Evolutionary conservation across 768 basidiomycete species (phyloP), one percentile per base, ranked within the genome.

Genomic region (Tricholoma flavovirens): DNA sequence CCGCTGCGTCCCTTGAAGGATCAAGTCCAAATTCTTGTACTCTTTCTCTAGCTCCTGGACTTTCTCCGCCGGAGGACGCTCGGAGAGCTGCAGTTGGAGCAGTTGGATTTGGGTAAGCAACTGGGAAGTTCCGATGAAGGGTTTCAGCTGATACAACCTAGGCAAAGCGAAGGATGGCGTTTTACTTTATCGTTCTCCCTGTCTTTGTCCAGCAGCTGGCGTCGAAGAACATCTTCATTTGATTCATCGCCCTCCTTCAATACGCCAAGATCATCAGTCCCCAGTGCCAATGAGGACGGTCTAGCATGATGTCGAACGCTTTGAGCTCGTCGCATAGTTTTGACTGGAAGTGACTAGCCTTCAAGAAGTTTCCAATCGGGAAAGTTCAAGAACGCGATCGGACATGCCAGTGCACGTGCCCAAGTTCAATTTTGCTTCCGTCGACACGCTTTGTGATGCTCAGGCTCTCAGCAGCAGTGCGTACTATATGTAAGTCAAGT

Each of bases 1-100:
- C 50, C 89, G 74, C 60, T 91, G 89, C 0, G 90, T 92, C 0
- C 90, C 90, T 57, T 88, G 82, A 0, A 91, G 70, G 3, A 93
- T 73, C 15, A 93, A 73, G 36, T 91, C 90, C 1, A 91, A 73
- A 56, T 88, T 86, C 62, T 83, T 83, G 62, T 84, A 83, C 60
- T 92, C 90, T 63, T 82, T 84, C 67, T 87, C 77, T 30, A 91
- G 69, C 33, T 76, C 77, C 56, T 88, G 83, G 24, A 92, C 74
- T 0, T 72, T 72, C 59, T 90, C 87, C 35, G 85, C 57, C 4
- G 89, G 83, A 11, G 90, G 90, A 11, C 90, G 77, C 52, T 83
- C 74, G 0, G 81, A 75, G 4, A 91, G 79, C 58, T 87, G 84
- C 0, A 76, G 77, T 64, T 90, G 84, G 30, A 92, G 77, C 15